Evolutionary conservation across 1,284 basidiomycete species (phyloP), one percentile per base, ranked within the genome.

Genomic region (Cryptococcus sp.): DNA sequence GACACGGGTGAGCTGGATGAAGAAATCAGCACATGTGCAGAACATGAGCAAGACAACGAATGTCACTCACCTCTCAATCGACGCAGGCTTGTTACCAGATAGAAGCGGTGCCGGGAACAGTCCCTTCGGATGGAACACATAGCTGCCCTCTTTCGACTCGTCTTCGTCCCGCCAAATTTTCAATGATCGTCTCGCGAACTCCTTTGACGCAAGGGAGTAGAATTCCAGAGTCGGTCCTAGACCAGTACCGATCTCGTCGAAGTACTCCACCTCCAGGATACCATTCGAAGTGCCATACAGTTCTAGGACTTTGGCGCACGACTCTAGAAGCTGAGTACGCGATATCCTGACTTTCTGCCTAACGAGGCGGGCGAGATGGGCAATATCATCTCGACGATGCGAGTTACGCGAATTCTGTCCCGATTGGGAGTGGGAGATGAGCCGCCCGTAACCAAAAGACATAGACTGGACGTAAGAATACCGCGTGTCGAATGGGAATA

Each of bases 191-290:
- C 91, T 83, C 0, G 92, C 93, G 77, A 97, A 96, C 79, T 95
- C 93, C 72, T 88, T 89, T 50, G 91, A 94, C 16, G 93, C 93
- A 52, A 98, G 81, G 41, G 93, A 89, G 79, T 97, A 98, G 79
- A 99, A 98, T 80, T 98, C 96, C 39, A 99, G 83, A n/a, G 96
- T 99, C 6, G 94, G 96, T 3, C 96, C 96, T 13, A 99, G 82
- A 30, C 96, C 96, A 3, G 96, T 99, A 22, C 96, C 96, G 51
- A 97, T 95, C 82, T 99, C 96, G 73, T 97, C 93, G 75, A 98
- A 98, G 82, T 98, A 99, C 78, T 99, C 94, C 53, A 99, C 92
- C 76, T 99, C 95, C 20, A 99, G 84, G 47, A 98, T 87, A 0
- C 92, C 93, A 6, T 89, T 90, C 13, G 90, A 93, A 0, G 79